Evolutionary conservation across 2,329 filamentous ascomycete species (phyloP).

Genomic region (Monilinia fructigena): DNA sequence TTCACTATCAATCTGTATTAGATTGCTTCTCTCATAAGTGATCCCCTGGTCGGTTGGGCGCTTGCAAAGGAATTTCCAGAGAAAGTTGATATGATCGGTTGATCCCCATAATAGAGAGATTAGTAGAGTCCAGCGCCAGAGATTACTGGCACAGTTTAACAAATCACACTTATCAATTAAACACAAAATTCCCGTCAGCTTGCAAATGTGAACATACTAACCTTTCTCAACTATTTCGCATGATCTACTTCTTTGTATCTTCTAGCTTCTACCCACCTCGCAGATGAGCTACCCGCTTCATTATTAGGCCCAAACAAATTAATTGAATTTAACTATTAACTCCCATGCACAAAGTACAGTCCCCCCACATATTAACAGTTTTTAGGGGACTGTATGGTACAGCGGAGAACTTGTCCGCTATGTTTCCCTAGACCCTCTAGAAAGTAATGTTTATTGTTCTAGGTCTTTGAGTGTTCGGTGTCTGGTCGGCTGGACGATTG

Average conservation of each 20-base stretch:
- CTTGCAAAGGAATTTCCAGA: background rate
- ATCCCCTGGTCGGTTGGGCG: background rate
- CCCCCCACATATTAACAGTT: too few relatives aligned
- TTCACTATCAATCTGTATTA: constrained; percentile 8
- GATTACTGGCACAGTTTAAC: background rate
- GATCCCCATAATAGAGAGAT: background rate
- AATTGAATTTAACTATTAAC: background rate
- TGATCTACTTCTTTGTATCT: background rate
- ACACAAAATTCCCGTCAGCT: background rate
- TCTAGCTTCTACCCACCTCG: background rate
- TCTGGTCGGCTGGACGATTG: too few relatives aligned
- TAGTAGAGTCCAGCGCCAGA: background rate
- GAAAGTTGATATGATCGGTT: background rate
- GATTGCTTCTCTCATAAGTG: constrained; percentile 4
- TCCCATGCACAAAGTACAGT: background rate
- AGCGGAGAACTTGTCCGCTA: background rate
- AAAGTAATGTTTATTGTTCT: too few relatives aligned
- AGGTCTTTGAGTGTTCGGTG: too few relatives aligned
- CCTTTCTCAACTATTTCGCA: background rate
- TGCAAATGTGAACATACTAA: background rate
- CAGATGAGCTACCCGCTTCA: background rate
- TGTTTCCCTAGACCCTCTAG: too few relatives aligned
- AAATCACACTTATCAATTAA: background rate
- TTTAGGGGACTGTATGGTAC: background rate
- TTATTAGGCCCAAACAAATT: background rate